phyloP scores from a whole-genome alignment of 345 rosid genomes.

The Brassica juncea region DNA sequence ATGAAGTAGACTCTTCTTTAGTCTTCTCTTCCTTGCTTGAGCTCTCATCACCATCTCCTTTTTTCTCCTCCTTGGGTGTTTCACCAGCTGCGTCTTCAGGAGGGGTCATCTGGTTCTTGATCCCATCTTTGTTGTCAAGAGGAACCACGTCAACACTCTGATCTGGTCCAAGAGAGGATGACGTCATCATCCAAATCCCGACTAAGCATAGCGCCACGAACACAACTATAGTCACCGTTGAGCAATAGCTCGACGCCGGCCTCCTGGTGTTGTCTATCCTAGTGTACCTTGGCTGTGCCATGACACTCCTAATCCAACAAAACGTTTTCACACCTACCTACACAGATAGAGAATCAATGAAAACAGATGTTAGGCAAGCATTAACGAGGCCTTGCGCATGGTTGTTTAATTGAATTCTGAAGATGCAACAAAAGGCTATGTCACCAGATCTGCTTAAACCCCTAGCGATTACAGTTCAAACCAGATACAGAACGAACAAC shows the following conservation, averaged over 20 bases:
- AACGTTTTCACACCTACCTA: conserved; percentile 11
- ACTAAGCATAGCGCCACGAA: conserved; percentile 92
- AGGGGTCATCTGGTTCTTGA: conserved; percentile 46
- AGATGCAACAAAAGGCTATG: neutral
- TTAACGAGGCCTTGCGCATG: neutral
- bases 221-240: conserved; percentile 71
- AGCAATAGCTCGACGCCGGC: conserved; percentile 70
- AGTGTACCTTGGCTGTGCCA: conserved; percentile 77
- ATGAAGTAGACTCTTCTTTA: conserved; percentile 44
- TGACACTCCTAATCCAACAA: conserved; percentile 28
- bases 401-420: neutral
- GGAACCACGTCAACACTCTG: conserved; percentile 58
- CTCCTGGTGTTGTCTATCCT: conserved; percentile 70
- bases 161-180: conserved; percentile 68
- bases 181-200: conserved; percentile 96
- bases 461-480: neutral
- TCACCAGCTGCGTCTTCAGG: conserved; percentile 67
- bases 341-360: neutral
- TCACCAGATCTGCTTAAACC: conserved; percentile 30
- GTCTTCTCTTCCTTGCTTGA: conserved; percentile 42
- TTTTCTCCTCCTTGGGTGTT: conserved; percentile 63
- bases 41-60: conserved; percentile 49
- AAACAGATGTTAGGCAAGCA: conserved; percentile 1
- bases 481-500: neutral
- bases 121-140: conserved; percentile 59